These are phyloP conservation scores for Monosporascus sp. DNA, from an alignment of 2,329 filamentous ascomycete species.

Conservation along the genomic window DNA sequence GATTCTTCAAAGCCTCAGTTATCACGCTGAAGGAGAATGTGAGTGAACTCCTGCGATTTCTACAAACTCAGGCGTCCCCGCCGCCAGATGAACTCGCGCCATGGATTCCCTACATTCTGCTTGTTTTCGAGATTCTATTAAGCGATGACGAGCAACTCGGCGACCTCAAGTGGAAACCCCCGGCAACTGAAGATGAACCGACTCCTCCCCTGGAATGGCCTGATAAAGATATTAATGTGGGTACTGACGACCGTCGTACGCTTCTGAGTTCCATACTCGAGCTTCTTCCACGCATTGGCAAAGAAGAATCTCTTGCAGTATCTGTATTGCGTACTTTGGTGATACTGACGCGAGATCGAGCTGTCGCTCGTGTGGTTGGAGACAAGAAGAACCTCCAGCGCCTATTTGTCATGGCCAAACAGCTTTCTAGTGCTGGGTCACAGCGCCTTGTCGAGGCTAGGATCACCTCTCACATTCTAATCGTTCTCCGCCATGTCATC, in stretches of 20 bases:
- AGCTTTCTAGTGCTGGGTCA: conserved; percentile 74
- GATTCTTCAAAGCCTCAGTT: conserved; percentile 74
- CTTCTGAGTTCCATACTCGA: conserved; percentile 77
- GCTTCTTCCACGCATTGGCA: conserved; percentile 78
- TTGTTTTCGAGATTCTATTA: conserved; percentile 87
- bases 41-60: conserved; percentile 68
- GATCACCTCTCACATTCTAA: conserved; percentile 63
- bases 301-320: conserved; percentile 78
- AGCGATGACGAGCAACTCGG: conserved; percentile 80
- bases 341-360: conserved; percentile 75
- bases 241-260: conserved; percentile 58
- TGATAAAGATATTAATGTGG: conserved; percentile 57
- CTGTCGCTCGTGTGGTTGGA: conserved; percentile 69
- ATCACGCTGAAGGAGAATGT: conserved; percentile 74
- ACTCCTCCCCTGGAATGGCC: conserved; percentile 52
- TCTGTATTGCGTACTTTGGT: conserved; percentile 80
- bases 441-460: conserved; percentile 59
- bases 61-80: conserved; percentile 63
- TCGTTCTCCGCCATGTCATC: conserved; percentile 84
- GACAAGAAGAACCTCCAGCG: conserved; percentile 86
- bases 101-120: conserved; percentile 85
- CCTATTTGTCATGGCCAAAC: conserved; percentile 92
- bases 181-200: conserved; percentile 43
- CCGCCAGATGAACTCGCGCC: conserved; percentile 75
- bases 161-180: conserved; percentile 64